Percentiles rank a stretch among this genome's conserved stretches.
Conservation (phyloP, 176 grass and related monocot species). For the Oryza meridionalis region DNA sequence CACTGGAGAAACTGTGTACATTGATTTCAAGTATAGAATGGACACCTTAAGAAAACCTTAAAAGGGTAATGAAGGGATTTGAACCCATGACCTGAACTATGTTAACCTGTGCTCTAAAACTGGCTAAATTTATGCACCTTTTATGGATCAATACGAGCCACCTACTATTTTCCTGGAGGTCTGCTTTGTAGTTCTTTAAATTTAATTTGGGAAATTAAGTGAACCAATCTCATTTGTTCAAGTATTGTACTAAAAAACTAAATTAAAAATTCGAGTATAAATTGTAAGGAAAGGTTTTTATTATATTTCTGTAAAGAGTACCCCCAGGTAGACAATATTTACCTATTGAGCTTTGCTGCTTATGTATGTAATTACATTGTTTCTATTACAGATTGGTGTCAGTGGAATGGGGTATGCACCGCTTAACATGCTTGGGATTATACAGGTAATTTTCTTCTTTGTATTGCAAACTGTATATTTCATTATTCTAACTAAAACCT, state of each 20-base stretch:
- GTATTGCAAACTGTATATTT: conserved; percentile 11
- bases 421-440: conserved; percentile 93
- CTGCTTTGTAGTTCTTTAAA: neutral
- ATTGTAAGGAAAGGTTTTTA: neutral
- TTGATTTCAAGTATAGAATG: neutral
- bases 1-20: neutral
- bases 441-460: conserved; percentile 63
- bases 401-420: conserved; percentile 68
- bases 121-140: neutral
- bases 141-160: neutral
- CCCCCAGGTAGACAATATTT: neutral
- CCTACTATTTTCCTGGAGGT: neutral
- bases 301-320: neutral
- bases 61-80: neutral
- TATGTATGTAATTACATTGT: neutral
- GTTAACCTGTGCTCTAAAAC: neutral
- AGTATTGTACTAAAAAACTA: neutral
- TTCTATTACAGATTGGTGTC: conserved; percentile 62
- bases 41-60: neutral
- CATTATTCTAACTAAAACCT: neutral
- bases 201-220: no score
- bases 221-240: no score
- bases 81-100: neutral
- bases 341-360: neutral
- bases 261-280: neutral